Evolutionary conservation across 2,329 filamentous ascomycete genomes (phyloP).

Genomic region (Magnaporthiopsis incrustans): DNA sequence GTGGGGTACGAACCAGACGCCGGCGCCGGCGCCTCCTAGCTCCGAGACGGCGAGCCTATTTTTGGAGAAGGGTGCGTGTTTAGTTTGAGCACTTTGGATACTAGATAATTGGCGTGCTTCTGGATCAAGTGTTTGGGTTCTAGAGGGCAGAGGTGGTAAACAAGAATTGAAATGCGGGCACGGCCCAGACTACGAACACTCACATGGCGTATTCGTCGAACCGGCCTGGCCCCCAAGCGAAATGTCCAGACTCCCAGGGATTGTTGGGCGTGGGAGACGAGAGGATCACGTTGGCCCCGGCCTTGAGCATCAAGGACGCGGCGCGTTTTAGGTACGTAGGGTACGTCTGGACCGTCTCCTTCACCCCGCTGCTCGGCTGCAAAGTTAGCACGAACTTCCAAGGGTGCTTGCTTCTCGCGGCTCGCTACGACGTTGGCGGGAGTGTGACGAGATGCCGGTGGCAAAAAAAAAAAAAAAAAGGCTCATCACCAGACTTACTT

Average conservation of each 20-base stretch:
- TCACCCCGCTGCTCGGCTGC: background rate
- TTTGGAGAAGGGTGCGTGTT: background rate
- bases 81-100: too few species aligned
- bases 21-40: slow-evolving; percentile 25
- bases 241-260: slow-evolving; percentile 50
- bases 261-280: slow-evolving; percentile 49
- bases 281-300: slow-evolving; percentile 54
- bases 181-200: too few species aligned
- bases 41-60: slow-evolving; percentile 22
- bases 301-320: slow-evolving; percentile 40
- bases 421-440: too few species aligned
- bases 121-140: too few species aligned
- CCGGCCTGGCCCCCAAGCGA: slow-evolving; percentile 35
- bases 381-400: background rate
- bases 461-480: too few species aligned
- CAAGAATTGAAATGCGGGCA: too few species aligned
- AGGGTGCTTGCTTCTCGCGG: too few species aligned
- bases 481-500: background rate
- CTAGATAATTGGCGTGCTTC: too few species aligned
- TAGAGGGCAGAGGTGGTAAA: too few species aligned
- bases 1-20: slow-evolving; percentile 52
- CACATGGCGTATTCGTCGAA: slow-evolving; percentile 44
- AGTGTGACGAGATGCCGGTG: too few species aligned
- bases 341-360: slow-evolving; percentile 53
- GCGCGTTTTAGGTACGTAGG: slow-evolving; percentile 52